Evolutionary conservation across 2,329 filamentous ascomycete genomes (phyloP).

Genomic region (Orbilia brochopaga): DNA sequence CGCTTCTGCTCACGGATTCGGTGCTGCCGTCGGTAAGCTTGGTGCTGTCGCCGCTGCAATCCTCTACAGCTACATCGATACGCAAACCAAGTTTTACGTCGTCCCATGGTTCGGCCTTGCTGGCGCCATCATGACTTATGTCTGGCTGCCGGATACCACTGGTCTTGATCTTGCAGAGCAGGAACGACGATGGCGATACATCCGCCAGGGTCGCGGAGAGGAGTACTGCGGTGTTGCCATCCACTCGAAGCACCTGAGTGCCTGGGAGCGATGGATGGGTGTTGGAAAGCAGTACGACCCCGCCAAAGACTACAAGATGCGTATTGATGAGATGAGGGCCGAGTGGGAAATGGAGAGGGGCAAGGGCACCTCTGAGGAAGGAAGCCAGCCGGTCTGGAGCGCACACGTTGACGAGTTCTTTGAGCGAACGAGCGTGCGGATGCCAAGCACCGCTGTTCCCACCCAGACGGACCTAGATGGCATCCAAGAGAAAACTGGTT

Average conservation of each 20-base stretch:
- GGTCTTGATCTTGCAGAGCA: conserved; percentile 96
- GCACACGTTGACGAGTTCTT: conserved; percentile 42
- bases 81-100: conserved; percentile 83
- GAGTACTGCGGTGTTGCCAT: conserved; percentile 95
- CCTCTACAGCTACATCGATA: conserved; percentile 92
- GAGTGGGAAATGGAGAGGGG: conserved; percentile 61
- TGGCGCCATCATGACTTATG: conserved; percentile 78
- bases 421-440: conserved; percentile 10
- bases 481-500: conserved; percentile 21
- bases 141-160: conserved; percentile 96
- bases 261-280: conserved; percentile 83
- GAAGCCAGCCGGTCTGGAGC: conserved; percentile 24
- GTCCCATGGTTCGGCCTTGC: conserved; percentile 94
- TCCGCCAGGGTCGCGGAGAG: conserved; percentile 74
- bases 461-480: conserved; percentile 10
- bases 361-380: conserved; percentile 23
- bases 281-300: conserved; percentile 83
- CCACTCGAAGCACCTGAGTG: conserved; percentile 82
- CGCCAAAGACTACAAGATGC: conserved; percentile 78
- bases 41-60: conserved; percentile 86
- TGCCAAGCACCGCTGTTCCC: too few relatives aligned
- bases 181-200: conserved; percentile 89
- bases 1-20: conserved; percentile 91
- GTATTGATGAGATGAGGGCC: conserved; percentile 79
- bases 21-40: conserved; percentile 86